These are phyloP conservation scores for Pichia ethanolica DNA, from an alignment of 805 yeast species.

Conservation along the genomic window DNA sequence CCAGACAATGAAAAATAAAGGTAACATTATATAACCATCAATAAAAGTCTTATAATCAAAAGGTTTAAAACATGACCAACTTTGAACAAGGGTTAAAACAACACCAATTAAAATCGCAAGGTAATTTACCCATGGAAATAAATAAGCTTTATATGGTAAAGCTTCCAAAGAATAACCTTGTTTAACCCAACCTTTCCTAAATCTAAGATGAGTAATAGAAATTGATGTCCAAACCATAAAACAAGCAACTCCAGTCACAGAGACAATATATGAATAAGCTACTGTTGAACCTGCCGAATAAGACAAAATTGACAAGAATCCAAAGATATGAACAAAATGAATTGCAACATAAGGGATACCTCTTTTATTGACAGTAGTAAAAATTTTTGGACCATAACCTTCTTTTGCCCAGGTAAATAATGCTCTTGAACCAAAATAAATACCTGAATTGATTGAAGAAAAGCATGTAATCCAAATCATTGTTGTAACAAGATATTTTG, in stretches of 20 bases:
- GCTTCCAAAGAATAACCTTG: constrained; percentile 39
- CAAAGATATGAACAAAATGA: constrained; percentile 45
- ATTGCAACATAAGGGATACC: constrained; percentile 65
- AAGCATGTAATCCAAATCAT: constrained; percentile 56
- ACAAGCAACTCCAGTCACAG: constrained; percentile 58
- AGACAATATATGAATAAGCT: constrained; percentile 55
- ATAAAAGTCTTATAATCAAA: constrained; percentile 47
- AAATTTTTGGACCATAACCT: constrained; percentile 38
- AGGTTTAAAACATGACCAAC: constrained; percentile 58
- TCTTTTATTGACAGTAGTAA: constrained; percentile 42
- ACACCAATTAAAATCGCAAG: constrained; percentile 43
- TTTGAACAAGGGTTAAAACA: constrained; percentile 53
- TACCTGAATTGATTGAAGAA: constrained; percentile 63
- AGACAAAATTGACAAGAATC: constrained; percentile 50
- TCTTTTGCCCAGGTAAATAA: constrained; percentile 56
- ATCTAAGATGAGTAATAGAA: constrained; percentile 47
- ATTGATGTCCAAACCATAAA: constrained; percentile 63
- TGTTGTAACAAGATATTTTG: constrained; percentile 51
- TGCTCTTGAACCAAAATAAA: constrained; percentile 63
- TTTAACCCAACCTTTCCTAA: constrained; percentile 40
- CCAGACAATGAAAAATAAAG: constrained; percentile 42
- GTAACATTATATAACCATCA: constrained; percentile 58
- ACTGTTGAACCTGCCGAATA: constrained; percentile 50
- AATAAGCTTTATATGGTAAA: constrained; percentile 45
- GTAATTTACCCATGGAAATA: constrained; percentile 45